Evolutionary conservation across 345 rosid genomes (phyloP).

Genomic region (Aquilaria malaccensis): DNA sequence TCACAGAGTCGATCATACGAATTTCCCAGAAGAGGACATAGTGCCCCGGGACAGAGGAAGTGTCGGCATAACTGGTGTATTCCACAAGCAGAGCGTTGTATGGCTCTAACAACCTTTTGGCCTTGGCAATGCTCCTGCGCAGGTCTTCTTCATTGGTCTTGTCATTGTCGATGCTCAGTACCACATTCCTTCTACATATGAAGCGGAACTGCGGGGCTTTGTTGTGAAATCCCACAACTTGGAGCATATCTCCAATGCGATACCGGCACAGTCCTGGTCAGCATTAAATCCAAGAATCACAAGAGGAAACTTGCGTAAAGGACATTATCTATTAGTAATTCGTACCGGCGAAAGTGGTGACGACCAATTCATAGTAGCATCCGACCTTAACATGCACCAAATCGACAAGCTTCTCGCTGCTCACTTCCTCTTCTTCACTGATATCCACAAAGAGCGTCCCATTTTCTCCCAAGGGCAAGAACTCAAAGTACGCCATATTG

Average conservation of each 20-base stretch:
- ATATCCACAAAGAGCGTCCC: conserved; percentile 27
- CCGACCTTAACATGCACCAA: conserved; percentile 44
- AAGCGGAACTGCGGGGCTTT: conserved; percentile 57
- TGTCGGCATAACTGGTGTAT: conserved; percentile 53
- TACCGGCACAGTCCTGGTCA: conserved; percentile 42
- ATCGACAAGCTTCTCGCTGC: conserved; percentile 37
- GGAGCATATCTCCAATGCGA: conserved; percentile 60
- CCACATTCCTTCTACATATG: conserved; percentile 59
- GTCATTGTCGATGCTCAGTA: conserved; percentile 60
- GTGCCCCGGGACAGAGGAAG: conserved; percentile 56
- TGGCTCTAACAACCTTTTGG: conserved; percentile 47
- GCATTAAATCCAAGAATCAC: neutral
- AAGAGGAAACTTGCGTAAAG: neutral
- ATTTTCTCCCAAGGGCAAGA: conserved; percentile 48
- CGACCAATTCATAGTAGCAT: conserved; percentile 52
- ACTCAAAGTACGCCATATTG: conserved; percentile 60
- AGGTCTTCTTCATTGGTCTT: conserved; percentile 64
- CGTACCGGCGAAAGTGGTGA: conserved; percentile 63
- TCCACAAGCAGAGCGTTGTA: conserved; percentile 42
- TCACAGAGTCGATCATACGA: conserved; percentile 9
- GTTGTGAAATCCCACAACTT: conserved; percentile 54
- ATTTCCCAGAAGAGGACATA: conserved; percentile 62
- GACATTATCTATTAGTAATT: neutral
- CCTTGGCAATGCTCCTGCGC: conserved; percentile 40
- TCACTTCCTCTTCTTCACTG: conserved; percentile 40